Percentiles rank a stretch among this genome's conserved stretches.
These are phyloP conservation scores for Terana coerulea DNA, from an alignment of 768 basidiomycete species.

Conservation along the genomic window DNA sequence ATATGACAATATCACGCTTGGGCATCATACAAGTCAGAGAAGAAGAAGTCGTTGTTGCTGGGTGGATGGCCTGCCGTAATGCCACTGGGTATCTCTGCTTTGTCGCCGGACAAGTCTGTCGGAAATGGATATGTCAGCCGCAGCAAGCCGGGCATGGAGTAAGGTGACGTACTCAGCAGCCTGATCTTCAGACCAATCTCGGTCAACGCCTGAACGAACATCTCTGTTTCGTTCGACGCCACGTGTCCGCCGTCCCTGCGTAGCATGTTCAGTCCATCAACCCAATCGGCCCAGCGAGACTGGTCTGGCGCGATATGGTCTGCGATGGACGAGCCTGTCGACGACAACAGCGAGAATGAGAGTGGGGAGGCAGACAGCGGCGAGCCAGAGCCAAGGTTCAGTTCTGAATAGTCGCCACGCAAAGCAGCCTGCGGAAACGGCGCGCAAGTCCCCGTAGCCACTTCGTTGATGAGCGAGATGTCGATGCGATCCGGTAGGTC, in stretches of 20 bases:
- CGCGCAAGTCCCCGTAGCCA: conserved; percentile 69
- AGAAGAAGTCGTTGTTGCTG: conserved; percentile 79
- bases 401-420: conserved; percentile 39
- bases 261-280: conserved; percentile 88
- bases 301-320: conserved; percentile 75
- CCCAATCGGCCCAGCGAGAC: conserved; percentile 89
- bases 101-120: conserved; percentile 82
- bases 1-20: conserved; percentile 15
- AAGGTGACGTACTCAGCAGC: conserved; percentile 58
- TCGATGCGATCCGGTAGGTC: conserved; percentile 88
- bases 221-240: conserved; percentile 79
- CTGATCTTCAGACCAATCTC: conserved; percentile 93
- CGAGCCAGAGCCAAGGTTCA: conserved; percentile 51
- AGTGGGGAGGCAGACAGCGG: conserved; percentile 59
- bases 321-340: conserved; percentile 67
- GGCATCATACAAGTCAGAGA: conserved; percentile 50
- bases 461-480: conserved; percentile 72
- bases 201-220: conserved; percentile 81
- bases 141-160: background rate
- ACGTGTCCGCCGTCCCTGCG: conserved; percentile 80
- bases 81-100: conserved; percentile 83
- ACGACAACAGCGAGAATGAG: conserved; percentile 73
- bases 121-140: background rate
- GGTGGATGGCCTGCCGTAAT: conserved; percentile 78
- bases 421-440: conserved; percentile 44